Percentiles rank a stretch among this genome's conserved stretches.
Evolutionary conservation across 2,329 filamentous ascomycete genomes (phyloP).

Genomic region (Botryotinia globosa): DNA sequence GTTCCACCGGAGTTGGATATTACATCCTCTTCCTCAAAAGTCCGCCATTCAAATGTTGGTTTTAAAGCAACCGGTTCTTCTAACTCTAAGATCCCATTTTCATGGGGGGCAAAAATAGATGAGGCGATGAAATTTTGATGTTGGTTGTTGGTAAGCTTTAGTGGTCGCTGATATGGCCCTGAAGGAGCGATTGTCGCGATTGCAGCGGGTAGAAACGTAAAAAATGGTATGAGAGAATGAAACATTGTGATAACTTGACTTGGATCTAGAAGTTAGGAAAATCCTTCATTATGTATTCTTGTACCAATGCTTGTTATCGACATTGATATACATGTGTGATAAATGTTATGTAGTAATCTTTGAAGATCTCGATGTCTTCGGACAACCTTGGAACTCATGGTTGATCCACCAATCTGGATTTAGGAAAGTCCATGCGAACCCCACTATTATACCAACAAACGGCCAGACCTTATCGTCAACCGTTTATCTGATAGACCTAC

Average conservation of each 20-base stretch:
- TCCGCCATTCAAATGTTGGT: constrained; percentile 27
- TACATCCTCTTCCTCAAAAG: constrained; percentile 19
- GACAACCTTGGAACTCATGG: too few relatives aligned
- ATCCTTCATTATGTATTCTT: background rate
- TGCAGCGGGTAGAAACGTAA: constrained; percentile 3
- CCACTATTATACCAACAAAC: background rate
- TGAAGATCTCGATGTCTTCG: background rate
- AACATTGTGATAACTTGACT: constrained; percentile 1
- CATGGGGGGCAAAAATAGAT: constrained; percentile 24
- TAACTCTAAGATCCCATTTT: background rate
- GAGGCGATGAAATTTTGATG: constrained; percentile 22
- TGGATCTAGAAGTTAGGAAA: too few relatives aligned
- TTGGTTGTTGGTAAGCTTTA: constrained; percentile 1
- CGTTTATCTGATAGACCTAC: background rate
- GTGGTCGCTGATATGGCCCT: background rate
- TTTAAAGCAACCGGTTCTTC: constrained; percentile 26
- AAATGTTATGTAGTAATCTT: background rate
- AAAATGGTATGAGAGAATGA: background rate
- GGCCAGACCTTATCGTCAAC: background rate
- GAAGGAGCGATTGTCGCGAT: background rate
- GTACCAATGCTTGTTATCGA: background rate
- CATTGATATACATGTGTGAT: background rate
- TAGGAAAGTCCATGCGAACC: constrained; percentile 3
- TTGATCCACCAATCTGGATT: background rate
- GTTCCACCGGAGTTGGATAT: constrained; percentile 24